Evolutionary conservation across 768 basidiomycete genomes (phyloP).

Genomic region (Boletales sp.): DNA sequence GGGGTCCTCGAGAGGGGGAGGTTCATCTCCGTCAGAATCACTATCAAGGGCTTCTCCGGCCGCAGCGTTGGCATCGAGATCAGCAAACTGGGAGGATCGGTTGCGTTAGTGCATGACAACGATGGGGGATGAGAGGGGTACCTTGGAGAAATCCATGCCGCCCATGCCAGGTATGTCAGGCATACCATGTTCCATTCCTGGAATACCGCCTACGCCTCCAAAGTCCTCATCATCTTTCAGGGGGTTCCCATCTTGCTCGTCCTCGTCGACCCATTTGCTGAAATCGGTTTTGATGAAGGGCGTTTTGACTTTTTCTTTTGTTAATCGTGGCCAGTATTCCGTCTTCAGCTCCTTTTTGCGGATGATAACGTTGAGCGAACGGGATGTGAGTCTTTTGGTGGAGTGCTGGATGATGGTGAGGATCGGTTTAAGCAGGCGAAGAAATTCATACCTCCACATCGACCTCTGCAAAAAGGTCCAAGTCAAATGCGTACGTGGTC

Average conservation of each 20-base stretch:
- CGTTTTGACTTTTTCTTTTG: constrained; percentile 79
- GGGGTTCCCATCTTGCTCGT: constrained; percentile 78
- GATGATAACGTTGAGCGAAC: constrained; percentile 63
- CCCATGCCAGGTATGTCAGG: too few species aligned
- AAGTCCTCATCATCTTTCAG: constrained; percentile 34
- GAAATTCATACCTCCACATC: constrained; percentile 58
- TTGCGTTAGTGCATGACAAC: constrained; percentile 4
- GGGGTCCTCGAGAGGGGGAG: constrained; percentile 78
- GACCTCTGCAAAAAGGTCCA: constrained; percentile 76
- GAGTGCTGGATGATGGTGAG: constrained; percentile 15
- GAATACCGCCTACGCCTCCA: constrained; percentile 29
- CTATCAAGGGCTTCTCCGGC: constrained; percentile 16
- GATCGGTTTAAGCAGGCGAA: neutral
- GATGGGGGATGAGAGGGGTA: constrained; percentile 20
- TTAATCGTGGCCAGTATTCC: constrained; percentile 92
- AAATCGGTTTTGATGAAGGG: constrained; percentile 94
- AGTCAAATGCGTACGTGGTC: constrained; percentile 68
- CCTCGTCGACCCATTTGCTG: constrained; percentile 94
- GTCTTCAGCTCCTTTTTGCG: constrained; percentile 73
- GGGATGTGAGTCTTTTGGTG: constrained; percentile 58
- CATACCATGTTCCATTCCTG: constrained; percentile 34
- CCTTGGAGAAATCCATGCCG: constrained; percentile 66
- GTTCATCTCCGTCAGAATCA: constrained; percentile 56
- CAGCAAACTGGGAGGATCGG: neutral
- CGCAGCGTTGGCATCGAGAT: neutral